A percentile compares a stretch with the other conserved stretches of the same genome.
phyloP scores from a whole-genome alignment of 2,329 filamentous ascomycete genomes.

The Laburnicola sp. region DNA sequence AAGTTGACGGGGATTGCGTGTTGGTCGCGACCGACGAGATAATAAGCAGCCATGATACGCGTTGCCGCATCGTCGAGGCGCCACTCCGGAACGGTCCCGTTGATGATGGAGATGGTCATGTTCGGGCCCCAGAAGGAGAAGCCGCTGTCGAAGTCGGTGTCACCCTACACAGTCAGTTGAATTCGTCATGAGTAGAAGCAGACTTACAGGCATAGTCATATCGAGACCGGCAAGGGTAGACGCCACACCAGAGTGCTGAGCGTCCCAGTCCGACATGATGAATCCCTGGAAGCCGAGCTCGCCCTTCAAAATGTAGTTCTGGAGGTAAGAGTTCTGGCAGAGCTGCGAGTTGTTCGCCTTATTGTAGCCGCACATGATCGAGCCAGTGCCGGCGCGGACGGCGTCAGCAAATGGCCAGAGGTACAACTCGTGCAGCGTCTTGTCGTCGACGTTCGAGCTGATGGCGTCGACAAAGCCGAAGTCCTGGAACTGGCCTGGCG shows the following conservation, averaged over 20 bases:
- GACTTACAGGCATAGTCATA: slow-evolving; percentile 52
- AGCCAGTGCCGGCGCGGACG: slow-evolving; percentile 59
- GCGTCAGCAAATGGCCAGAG: slow-evolving; percentile 67
- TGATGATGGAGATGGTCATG: slow-evolving; percentile 34
- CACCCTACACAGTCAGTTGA: too few species aligned
- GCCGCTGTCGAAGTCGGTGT: background rate
- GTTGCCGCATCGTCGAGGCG: slow-evolving; percentile 39
- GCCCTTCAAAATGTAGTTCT: slow-evolving; percentile 56
- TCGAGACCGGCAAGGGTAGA: slow-evolving; percentile 53
- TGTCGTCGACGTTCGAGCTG: slow-evolving; percentile 66
- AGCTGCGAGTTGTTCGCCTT: slow-evolving; percentile 36
- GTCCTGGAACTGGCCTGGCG: slow-evolving; percentile 39
- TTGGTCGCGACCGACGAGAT: slow-evolving; percentile 46
- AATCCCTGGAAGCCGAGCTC: slow-evolving; percentile 55
- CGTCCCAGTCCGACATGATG: slow-evolving; percentile 51
- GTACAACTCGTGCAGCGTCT: slow-evolving; percentile 68
- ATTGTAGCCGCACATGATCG: slow-evolving; percentile 62
- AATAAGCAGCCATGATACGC: slow-evolving; percentile 31
- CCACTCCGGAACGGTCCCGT: slow-evolving; percentile 28
- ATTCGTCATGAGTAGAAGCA: too few species aligned
- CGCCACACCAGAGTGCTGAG: slow-evolving; percentile 50
- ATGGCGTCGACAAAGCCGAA: slow-evolving; percentile 60
- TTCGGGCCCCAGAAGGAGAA: slow-evolving; percentile 32
- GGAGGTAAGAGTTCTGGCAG: slow-evolving; percentile 44
- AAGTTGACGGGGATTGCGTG: too few species aligned